Base-by-base conservation (phyloP, 441 rosid genomes). In the Erodium trifolium region DNA sequence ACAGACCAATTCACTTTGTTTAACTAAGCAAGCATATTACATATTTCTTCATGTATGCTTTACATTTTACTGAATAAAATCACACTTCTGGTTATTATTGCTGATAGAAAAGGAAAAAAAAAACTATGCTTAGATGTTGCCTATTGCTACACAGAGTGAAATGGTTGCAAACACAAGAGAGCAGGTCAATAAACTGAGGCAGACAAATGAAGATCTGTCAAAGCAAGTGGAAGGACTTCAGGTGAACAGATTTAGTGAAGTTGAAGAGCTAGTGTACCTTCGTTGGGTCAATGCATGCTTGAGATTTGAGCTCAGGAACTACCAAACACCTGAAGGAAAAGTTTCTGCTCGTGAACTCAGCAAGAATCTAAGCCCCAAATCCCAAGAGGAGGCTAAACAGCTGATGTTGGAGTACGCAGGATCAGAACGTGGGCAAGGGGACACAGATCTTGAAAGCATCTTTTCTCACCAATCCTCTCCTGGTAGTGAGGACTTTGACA, bases 221-320 rank as follows among this genome's bases (percentile, higher is more conserved):
- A 69, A 78, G 65, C 75, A 77, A 60, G 75, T 78, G 0, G 84
- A 78, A 23, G 73, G 53, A 45, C 49, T 78, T 65, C 84, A 82
- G 78, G 75, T 69, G 74, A 67, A 78, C 70, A 78, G 80, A 65
- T 79, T 77, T 63, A 57, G 55, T 64, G 71, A 68, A 70, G 83
- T 78, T 14, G 83, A 84, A 76, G 78, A 84, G 72, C 77, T 80
- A 11, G 84, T 76, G 49, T 78, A 73, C 75, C 84, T 74, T 55
- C 79, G 78, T n/a, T 82, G 82, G 83, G 79, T 82, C 47, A 76
- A 74, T 34, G 45, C 68, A 18, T 80, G 86, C 78, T 60, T 80
- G 69, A 78, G 78, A 65, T 74, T 71, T n/a, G 84, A 79, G 77
- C 34, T 63, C n/a, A 72, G 45, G 59, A 39, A 37, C 12, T 51